Percentiles rank a stretch among this genome's conserved stretches.
These are phyloP conservation scores for Leucogyrophana mollusca DNA, from an alignment of 768 basidiomycete species.

Conservation along the genomic window DNA sequence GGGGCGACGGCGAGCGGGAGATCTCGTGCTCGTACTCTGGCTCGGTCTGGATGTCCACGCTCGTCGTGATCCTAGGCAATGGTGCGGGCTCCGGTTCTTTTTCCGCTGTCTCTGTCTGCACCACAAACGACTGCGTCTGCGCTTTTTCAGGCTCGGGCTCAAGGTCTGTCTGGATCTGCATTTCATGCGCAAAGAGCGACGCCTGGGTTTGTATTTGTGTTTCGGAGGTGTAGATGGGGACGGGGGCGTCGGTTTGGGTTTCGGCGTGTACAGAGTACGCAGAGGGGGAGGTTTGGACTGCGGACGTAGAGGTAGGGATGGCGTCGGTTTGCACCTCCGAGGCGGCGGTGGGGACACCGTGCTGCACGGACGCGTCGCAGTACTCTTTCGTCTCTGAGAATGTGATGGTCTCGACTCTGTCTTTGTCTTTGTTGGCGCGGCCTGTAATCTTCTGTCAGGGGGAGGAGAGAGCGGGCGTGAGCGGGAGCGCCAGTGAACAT, in stretches of 20 bases:
- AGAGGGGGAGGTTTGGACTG: constrained; percentile 47
- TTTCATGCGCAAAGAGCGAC: no score
- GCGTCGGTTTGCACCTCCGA: constrained; percentile 56
- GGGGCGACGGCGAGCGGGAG: constrained; percentile 33
- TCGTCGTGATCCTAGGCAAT: constrained; percentile 24
- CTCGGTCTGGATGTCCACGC: no score
- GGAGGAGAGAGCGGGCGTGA: no score
- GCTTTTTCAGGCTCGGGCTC: no score
- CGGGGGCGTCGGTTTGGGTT: constrained; percentile 2
- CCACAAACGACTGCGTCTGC: no score
- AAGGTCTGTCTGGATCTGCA: no score
- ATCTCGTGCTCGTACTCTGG: no score
- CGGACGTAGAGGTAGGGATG: constrained; percentile 53
- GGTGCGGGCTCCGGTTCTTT: constrained; percentile 30
- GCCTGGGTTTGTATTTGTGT: no score
- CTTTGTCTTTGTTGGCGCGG: constrained; percentile 46
- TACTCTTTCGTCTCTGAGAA: no score
- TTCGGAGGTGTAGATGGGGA: neutral
- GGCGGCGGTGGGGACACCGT: constrained; percentile 55
- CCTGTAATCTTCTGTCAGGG: constrained; percentile 54
- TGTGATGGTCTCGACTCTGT: constrained; percentile 60
- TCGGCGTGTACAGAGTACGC: constrained; percentile 39
- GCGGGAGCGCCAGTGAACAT: no score
- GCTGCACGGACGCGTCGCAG: constrained; percentile 70
- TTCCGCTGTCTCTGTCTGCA: no score